Evolutionary conservation across 2,329 filamentous ascomycete genomes (phyloP), one percentile per base, ranked within the genome.

Genomic region (Aspergillus ustus): DNA sequence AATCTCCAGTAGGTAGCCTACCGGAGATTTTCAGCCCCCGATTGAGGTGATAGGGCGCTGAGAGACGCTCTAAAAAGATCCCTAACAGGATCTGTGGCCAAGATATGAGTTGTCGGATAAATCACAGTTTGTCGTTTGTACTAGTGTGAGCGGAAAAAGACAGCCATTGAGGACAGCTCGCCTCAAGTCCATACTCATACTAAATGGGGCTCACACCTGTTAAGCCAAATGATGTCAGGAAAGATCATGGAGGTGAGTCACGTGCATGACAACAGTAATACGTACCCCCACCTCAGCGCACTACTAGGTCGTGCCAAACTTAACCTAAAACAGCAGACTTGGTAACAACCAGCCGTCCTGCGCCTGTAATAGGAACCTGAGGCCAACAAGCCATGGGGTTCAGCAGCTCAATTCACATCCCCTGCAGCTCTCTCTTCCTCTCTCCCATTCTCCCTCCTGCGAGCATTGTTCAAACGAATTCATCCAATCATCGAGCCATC

Each of bases 241-340:
- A 37, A 11, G 8, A 49, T 17, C 29, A 15, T 17, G 19, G 37
- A 52, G n/a, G 28, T 31, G 49, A 34, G 37, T 67, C 65, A 67
- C 65, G 65, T 67, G 63, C 4, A 17, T 46, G 65, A 65, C 63
- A 20, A 11, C 31, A 28, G 34, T 8, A 45, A 57, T 60, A 63
- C 63, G 43, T 44, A 20, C 61, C 48, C 61, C 52, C 51, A 11
- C 45, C 45, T 54, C 37, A 6, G 20, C 17, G 9, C 20, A 9
- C 20, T n/a, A 40, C 25, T 28, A 25, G 43, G 7, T 7, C 11
- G 6, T 31, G n/a, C 29, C 29, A 20, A 48, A 31, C 51, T 50
- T 53, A 43, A 22, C 63, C 37, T 4, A 43, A 52, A 59, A 19
- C 2, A 49, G 58, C 7, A 48, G 29, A 19, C 28, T 19, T 28